Base-by-base conservation (phyloP, 2,329 filamentous ascomycete genomes). In the Alternaria ventricosa region DNA sequence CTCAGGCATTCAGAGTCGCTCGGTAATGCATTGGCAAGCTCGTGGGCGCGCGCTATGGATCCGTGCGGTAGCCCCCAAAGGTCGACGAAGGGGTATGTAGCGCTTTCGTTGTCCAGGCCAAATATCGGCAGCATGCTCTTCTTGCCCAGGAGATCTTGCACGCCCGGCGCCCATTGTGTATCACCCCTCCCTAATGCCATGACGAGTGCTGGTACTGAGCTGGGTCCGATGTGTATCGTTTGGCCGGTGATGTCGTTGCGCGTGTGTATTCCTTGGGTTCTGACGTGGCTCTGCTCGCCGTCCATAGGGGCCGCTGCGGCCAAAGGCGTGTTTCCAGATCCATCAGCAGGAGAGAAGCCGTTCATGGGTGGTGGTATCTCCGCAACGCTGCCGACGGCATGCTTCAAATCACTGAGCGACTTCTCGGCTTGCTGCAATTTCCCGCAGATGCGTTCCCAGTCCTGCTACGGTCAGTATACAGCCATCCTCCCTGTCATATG, bases 71-170 rank as follows among this genome's bases (percentile, higher is more conserved):
- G 67, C 2, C 83, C 88, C 87, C 87, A 90, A 3, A 90, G 78
- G 71, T 89, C 88, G 27, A 90, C 87, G 69, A 90, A 90, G 7
- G 88, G 88, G 71, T 90, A 90, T 9, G 87, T 89, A 5, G 87
- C 87, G 41, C 85, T 87, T 70, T 89, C 87, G 68, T 90, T 89
- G 71, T 89, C 88, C 33, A 90, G 81, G 3, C 88, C 88, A 60
- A 90, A 83, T 58, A 89, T 86, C 0, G 88, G 87, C 22, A 90
- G 77, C 67, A 90, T 87, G 50, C 86, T 87, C 68, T 87, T 87
- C 67, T 80, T 81, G 61, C 88, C 87, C 47, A 89, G 77, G 12
- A 89, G 77, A 53, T 88, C 85, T 66, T 87, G 84, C 12, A 87
- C 82, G 36, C 86, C 84, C 23, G 85, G 84, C 49, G 72, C 72